Base-by-base conservation (phyloP, 2,329 filamentous ascomycete species). In the Colletotrichum simmondsii region DNA sequence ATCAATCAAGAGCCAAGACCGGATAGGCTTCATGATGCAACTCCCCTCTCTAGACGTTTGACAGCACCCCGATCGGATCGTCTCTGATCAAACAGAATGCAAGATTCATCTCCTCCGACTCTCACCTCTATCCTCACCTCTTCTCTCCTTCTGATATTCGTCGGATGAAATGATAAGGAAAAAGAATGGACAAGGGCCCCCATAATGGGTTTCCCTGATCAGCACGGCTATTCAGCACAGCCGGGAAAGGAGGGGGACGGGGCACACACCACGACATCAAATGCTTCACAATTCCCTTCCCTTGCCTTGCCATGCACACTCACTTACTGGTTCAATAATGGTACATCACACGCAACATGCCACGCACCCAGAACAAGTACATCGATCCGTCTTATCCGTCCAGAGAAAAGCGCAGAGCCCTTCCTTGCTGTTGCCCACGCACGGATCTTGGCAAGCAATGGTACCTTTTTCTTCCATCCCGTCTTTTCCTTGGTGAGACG, bases 211-310 rank as follows among this genome's bases (percentile, higher is more conserved):
- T 35, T 28, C 24, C 35, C 54, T 70, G 70, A 72, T 72, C 70
- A 70, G 35, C 66, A 72, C 66, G 70, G 70, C 54, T 65, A 22
- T 65, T 72, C 53, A 22, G 28, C 35, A 57, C 60, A 70, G 54
- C 70, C 70, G 66, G 52, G 46, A 68, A 49, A 49, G 42, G 42
- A 49, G 42, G 42, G 42, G 63, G 42, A 49, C 1, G 30, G 30
- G 30, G 59, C 12, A n/a, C n/a, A 22, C 22, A 26, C 66, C 60
- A 56, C 42, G 49, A 70, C 66, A 28, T 28, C 54, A 65, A 72
- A 22, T 61, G 66, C 66, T 37, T 70, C 66, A 60, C 14, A 16
- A 60, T 65, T 53, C 59, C n/a, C 28, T 28, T 28, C 6, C 16
- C 3, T 24, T 28, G 42, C 16, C 46, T 35, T 28, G 26, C 32